Evolutionary conservation across 176 grass and related monocot genomes (phyloP).

Genomic region (Oryza longistaminata): DNA sequence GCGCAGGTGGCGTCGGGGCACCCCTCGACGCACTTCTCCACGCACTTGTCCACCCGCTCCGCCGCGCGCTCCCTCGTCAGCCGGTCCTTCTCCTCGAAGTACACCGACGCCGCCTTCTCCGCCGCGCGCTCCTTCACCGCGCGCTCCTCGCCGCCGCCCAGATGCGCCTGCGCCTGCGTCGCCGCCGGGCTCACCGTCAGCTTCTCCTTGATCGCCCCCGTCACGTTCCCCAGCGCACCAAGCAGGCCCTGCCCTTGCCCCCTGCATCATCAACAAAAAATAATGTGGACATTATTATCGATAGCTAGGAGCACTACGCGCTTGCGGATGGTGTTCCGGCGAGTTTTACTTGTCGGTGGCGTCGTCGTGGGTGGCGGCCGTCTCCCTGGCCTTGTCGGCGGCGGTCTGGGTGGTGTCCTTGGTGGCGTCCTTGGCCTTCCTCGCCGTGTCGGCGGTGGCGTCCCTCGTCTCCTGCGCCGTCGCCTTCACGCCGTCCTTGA

Average conservation of each 20-base stretch:
- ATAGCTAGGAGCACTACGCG: background rate
- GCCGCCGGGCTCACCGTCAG: conserved; percentile 42
- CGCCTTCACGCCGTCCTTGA: background rate
- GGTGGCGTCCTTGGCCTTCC: conserved; percentile 28
- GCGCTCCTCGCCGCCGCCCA: conserved; percentile 38
- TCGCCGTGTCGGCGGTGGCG: conserved; percentile 21
- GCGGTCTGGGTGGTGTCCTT: conserved; percentile 48
- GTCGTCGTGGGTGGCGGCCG: conserved; percentile 10
- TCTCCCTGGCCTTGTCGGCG: conserved; percentile 40
- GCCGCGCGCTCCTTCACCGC: conserved; percentile 50
- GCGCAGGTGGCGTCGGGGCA: conserved; percentile 38
- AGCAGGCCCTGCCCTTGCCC: conserved; percentile 33
- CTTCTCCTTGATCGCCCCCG: conserved; percentile 74
- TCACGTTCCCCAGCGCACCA: conserved; percentile 62
- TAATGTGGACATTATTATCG: background rate
- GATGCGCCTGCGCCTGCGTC: background rate
- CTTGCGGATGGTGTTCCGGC: no score
- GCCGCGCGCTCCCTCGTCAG: conserved; percentile 16
- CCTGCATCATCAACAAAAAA: background rate
- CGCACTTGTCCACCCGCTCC: conserved; percentile 39
- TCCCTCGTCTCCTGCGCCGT: conserved; percentile 40
- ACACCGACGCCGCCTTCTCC: conserved; percentile 55
- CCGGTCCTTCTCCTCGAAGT: conserved; percentile 60
- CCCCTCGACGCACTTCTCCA: conserved; percentile 44
- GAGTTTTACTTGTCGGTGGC: conserved; percentile 23